phyloP scores from a whole-genome alignment of 768 basidiomycete species.

The Russula emetica region DNA sequence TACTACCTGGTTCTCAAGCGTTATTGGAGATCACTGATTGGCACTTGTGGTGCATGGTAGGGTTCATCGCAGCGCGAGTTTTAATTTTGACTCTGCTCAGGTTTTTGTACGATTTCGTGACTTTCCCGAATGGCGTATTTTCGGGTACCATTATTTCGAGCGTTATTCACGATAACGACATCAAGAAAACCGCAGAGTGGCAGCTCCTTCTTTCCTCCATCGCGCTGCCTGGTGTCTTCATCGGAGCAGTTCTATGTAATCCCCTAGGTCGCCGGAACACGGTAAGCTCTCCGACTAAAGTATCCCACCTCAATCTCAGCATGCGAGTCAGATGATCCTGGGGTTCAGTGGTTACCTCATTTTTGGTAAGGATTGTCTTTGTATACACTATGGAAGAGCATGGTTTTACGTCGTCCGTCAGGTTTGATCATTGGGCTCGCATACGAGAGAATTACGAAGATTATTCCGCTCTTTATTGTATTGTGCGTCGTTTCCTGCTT shows the following conservation, averaged over 20 bases:
- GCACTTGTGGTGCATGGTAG: slow-evolving; percentile 70
- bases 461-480: slow-evolving; percentile 61
- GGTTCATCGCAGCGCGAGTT: slow-evolving; percentile 16
- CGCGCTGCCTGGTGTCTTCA: slow-evolving; percentile 52
- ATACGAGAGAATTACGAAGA: slow-evolving; percentile 59
- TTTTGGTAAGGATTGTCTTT: slow-evolving; percentile 42
- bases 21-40: slow-evolving; percentile 67
- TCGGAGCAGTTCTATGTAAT: slow-evolving; percentile 44
- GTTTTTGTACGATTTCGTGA: slow-evolving; percentile 68
- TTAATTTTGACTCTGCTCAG: slow-evolving; percentile 32
- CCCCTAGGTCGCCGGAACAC: slow-evolving; percentile 56
- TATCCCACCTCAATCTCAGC: not conserved
- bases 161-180: slow-evolving; percentile 51
- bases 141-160: slow-evolving; percentile 63
- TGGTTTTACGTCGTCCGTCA: slow-evolving; percentile 22
- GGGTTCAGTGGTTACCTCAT: slow-evolving; percentile 66
- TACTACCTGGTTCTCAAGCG: slow-evolving; percentile 55
- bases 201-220: slow-evolving; percentile 61
- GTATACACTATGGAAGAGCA: slow-evolving; percentile 9
- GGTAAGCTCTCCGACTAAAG: slow-evolving; percentile 34
- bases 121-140: slow-evolving; percentile 71
- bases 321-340: slow-evolving; percentile 50
- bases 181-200: slow-evolving; percentile 63
- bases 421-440: slow-evolving; percentile 56
- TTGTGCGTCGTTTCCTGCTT: slow-evolving; percentile 43